These are phyloP conservation scores for Mucor mucedo DNA, from an alignment of 371 early-diverging fungal genomes.

Conservation along the genomic window DNA sequence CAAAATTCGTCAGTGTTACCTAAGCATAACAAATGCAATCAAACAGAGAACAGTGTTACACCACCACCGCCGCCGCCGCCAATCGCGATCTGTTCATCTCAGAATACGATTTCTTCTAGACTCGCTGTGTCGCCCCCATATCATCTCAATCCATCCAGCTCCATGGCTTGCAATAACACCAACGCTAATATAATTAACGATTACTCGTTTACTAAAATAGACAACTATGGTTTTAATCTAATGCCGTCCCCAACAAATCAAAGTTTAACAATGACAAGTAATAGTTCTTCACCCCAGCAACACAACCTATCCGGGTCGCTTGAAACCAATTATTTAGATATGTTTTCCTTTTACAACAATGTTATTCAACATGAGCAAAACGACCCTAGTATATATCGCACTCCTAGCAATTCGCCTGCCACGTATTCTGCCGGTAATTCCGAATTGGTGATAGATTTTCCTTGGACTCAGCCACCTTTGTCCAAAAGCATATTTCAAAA, in stretches of 20 bases:
- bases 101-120: not conserved
- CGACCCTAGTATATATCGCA: too few species aligned
- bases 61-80: conserved; percentile 1
- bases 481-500: too few species aligned
- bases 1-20: conserved; percentile 2
- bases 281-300: too few species aligned
- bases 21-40: not conserved
- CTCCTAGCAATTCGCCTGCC: too few species aligned
- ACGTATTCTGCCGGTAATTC: too few species aligned
- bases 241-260: conserved; percentile 1
- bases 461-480: too few species aligned
- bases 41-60: not conserved
- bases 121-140: not conserved
- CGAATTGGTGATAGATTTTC: too few species aligned
- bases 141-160: not conserved
- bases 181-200: not conserved
- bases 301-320: too few species aligned
- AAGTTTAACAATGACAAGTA: too few species aligned
- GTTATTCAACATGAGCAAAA: too few species aligned
- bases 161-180: not conserved
- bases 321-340: too few species aligned
- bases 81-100: not conserved
- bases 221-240: not conserved
- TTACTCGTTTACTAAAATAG: not conserved
- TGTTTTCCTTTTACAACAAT: too few species aligned